A percentile compares a stretch with the other conserved stretches of the same genome.
Conservation (phyloP, 192 early-diverging fungal genomes). For the Coemansia sp. region DNA sequence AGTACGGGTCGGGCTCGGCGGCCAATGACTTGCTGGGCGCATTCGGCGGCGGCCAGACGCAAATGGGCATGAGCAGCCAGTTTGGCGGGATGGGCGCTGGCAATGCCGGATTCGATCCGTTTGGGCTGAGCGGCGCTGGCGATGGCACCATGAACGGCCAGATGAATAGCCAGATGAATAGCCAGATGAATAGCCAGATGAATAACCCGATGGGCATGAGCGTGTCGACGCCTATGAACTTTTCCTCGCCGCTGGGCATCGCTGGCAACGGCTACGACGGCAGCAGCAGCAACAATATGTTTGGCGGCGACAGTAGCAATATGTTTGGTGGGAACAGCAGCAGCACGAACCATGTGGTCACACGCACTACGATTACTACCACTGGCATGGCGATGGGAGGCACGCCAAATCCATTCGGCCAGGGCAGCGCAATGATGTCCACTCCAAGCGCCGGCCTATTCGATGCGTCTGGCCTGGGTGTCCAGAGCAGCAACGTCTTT, state of each 20-base stretch:
- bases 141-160: constrained; percentile 11
- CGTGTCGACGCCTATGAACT: constrained; percentile 12
- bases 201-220: constrained; percentile 1
- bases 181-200: constrained; percentile 15
- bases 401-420: constrained; percentile 36
- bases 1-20: constrained; percentile 32
- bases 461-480: constrained; percentile 14
- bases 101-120: constrained; percentile 43
- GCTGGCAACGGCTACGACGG: constrained; percentile 16
- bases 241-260: constrained; percentile 18
- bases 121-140: constrained; percentile 25
- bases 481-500: constrained; percentile 10
- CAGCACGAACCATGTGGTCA: constrained; percentile 41
- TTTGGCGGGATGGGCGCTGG: constrained; percentile 17
- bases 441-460: constrained; percentile 21
- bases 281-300: constrained; percentile 13
- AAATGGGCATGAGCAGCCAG: constrained; percentile 18
- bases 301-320: constrained; percentile 13
- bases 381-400: constrained; percentile 17
- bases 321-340: constrained; percentile 27
- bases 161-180: constrained; percentile 16
- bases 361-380: constrained; percentile 37
- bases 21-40: constrained; percentile 35
- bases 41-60: constrained; percentile 21
- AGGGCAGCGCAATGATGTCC: constrained; percentile 22